Conservation (phyloP, 176 grass and related monocot genomes). For the Phragmites australis region DNA sequence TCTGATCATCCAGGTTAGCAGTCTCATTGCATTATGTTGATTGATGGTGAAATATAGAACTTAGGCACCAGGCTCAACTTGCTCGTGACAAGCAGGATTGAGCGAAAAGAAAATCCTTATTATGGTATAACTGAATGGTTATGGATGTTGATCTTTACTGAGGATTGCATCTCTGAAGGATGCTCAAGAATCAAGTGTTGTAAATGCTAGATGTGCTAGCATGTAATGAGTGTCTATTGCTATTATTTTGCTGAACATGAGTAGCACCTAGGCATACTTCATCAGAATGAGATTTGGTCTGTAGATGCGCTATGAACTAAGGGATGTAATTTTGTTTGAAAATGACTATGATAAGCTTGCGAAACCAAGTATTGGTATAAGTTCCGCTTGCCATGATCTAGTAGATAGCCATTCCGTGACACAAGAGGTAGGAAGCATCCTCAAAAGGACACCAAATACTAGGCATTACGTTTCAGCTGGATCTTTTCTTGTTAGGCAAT, state of each 20-base stretch:
- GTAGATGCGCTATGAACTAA: not conserved
- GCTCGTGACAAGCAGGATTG: conserved; percentile 54
- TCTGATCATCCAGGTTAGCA: conserved; percentile 47
- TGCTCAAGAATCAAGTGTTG: not conserved
- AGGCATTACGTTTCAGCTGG: not conserved
- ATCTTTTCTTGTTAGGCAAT: conserved; percentile 17
- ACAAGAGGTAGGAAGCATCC: not conserved
- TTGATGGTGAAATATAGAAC: conserved; percentile 75
- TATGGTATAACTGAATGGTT: not conserved
- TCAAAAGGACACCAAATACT: not conserved
- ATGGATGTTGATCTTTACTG: not conserved
- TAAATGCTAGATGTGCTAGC: conserved; percentile 2
- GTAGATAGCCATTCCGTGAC: not conserved
- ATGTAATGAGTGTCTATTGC: not conserved
- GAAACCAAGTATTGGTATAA: not conserved
- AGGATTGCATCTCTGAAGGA: not conserved
- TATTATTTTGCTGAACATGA: not conserved
- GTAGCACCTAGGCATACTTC: not conserved
- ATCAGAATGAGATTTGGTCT: conserved; percentile 4
- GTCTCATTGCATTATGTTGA: conserved; percentile 57
- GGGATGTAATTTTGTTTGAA: conserved; percentile 12
- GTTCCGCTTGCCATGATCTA: not conserved
- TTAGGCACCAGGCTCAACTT: conserved; percentile 54
- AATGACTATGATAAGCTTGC: not conserved
- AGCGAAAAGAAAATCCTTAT: not conserved